phyloP scores from a whole-genome alignment of 1,284 basidiomycete species.

The Rhodotorula sp. region DNA sequence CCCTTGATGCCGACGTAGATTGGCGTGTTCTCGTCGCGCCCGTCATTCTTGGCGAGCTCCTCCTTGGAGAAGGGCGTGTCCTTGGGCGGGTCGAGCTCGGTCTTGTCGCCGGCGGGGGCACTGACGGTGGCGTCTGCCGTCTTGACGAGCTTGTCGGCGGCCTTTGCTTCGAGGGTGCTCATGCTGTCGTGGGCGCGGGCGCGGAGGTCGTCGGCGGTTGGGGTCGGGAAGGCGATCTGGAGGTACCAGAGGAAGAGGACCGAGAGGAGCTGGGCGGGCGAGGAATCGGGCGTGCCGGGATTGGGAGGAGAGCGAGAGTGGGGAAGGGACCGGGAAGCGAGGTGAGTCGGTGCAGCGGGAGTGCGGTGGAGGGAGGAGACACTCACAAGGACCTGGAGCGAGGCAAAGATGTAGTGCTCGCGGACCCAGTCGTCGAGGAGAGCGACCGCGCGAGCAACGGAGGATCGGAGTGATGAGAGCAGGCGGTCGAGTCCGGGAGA shows the following conservation, averaged over 20 bases:
- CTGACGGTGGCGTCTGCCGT: slow-evolving; percentile 49
- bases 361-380: not conserved
- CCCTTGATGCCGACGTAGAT: slow-evolving; percentile 84
- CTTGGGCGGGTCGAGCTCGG: slow-evolving; percentile 69
- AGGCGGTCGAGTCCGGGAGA: not conserved
- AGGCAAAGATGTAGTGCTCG: slow-evolving; percentile 27
- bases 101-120: slow-evolving; percentile 7
- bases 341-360: not conserved
- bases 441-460: not conserved
- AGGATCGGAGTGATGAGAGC: not conserved
- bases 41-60: slow-evolving; percentile 70
- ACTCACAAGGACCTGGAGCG: slow-evolving; percentile 21
- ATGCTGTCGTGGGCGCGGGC: not conserved
- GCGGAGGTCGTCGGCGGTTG: slow-evolving; percentile 4
- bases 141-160: slow-evolving; percentile 48
- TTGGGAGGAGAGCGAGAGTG: not conserved
- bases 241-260: slow-evolving; percentile 36
- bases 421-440: slow-evolving; percentile 11
- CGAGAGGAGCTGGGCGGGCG: slow-evolving; percentile 28
- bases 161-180: slow-evolving; percentile 4
- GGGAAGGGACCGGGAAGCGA: not conserved
- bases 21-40: slow-evolving; percentile 63
- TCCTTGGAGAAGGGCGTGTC: slow-evolving; percentile 71
- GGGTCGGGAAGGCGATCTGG: slow-evolving; percentile 21
- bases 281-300: too few species aligned